Base-by-base conservation (phyloP, 345 rosid species). In the Noccaea caerulescens region DNA sequence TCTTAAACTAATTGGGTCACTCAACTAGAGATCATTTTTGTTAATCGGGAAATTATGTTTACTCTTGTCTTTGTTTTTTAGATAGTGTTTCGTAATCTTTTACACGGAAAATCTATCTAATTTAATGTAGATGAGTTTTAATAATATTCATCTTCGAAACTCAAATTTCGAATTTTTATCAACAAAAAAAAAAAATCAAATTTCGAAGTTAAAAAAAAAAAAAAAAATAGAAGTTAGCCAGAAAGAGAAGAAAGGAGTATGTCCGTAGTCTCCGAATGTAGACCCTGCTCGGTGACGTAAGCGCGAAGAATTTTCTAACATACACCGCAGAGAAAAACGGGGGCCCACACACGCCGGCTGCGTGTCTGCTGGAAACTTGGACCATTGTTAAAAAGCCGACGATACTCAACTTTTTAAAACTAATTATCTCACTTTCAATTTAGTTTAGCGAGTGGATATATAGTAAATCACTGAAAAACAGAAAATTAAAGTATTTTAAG, bases 321-420 rank as follows among this genome's bases (percentile, higher is more conserved):
- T 66, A 70, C 65, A 60, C 77, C 43, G 64, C 12, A 34, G 34
- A 53, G 57, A 42, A 36, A 33, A 54, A 36, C 0, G 1, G 20
- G 27, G 63, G 36, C 68, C 83, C 80, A 46, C 58, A 18, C 42
- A 58, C 41, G 79, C 82, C 86, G 85, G 80, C 85, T 58, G 82
- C 83, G 45, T 79, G 86, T 79, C 81, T 73, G 79, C 59, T 69
- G 37, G 60, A 79, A 56, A 68, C 55, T 34, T 66, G 70, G 73
- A 39, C 59, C 49, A n/a, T 55, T 63, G 42, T 53, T 61, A 61
- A 18, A 18, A 51, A 64, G 51, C 53, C 70, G 71, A 72, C 65
- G 58, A 14, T 64, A 55, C 69, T 62, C 73, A 52, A 39, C 1
- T 20, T 3, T 51, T 63, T 38, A 23, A 11, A 33, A 33, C 23